Evolutionary conservation across 352 stramenopile genomes (phyloP), one percentile per base, ranked within the genome.

Genomic region (Pythium pectinolyticum): DNA sequence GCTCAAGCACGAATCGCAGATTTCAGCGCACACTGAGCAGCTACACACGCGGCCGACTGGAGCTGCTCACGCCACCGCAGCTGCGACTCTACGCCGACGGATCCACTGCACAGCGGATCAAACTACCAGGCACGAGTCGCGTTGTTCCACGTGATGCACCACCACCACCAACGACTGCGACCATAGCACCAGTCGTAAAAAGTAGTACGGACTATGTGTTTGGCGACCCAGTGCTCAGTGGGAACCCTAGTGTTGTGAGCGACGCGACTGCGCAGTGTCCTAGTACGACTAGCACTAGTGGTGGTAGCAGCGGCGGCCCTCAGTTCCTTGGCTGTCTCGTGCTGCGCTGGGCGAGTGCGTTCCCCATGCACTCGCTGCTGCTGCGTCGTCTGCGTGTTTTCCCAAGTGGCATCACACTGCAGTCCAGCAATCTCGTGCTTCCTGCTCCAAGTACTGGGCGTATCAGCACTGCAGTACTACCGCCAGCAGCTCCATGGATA

Each of bases 71-170:
- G 31, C 20, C 35, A 34, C 17, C 50, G 34, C 2, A 17, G 3
- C 57, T 58, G 3, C 47, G 63, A 17, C 37, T 70, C 11, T 20
- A 58, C 27, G 56, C 51, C 1, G 56, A 73, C 25, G 50, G 60
- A 27, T 68, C 65, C 1, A 11, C 1, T 5, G 28, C 40, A 5
- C 12, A 28, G 2, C 25, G 24, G 7, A 14, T 35, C 8, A 61
- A 22, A n/a, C 39, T 72, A 0, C 67, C 63, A n/a, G 67, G 67
- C 3, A 66, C 61, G 17, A 30, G 10, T 43, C 50, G 31, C 43
- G 5, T 37, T 39, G 32, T 28, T 7, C 41, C 19, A 12, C 17
- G 14, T 47, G 40, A 27, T 4, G 32, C 25, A 24, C 43, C 17
- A 37, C 4, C 32, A n/a, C 25, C 52, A 4, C 25, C 35, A 15